These are phyloP conservation scores for Aaosphaeria pasadenensis DNA, from an alignment of 2,329 filamentous ascomycete species.

Conservation along the genomic window DNA sequence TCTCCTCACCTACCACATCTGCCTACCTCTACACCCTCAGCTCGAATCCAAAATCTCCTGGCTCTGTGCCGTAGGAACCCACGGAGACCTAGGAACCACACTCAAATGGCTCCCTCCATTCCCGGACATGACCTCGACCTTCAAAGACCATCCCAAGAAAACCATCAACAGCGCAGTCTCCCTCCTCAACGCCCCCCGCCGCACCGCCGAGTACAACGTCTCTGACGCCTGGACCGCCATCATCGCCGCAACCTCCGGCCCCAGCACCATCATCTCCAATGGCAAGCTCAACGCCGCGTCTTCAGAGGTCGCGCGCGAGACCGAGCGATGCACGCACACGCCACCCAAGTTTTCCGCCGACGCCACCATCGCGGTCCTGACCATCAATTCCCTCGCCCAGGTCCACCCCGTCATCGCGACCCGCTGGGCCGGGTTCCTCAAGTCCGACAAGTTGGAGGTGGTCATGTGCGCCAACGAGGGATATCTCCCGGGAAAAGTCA, in stretches of 20 bases:
- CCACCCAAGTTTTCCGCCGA: conserved; percentile 64
- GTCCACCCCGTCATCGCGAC: conserved; percentile 67
- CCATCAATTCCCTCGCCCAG: conserved; percentile 59
- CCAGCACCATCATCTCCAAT: conserved; percentile 52
- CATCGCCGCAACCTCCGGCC: conserved; percentile 44
- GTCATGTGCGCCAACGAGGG: conserved; percentile 66
- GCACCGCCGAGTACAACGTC: conserved; percentile 61
- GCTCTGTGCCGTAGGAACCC: conserved; percentile 63
- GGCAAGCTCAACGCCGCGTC: conserved; percentile 52
- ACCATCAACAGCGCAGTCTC: conserved; percentile 61
- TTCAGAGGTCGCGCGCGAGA: conserved; percentile 59
- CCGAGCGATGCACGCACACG: conserved; percentile 59
- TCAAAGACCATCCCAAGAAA: conserved; percentile 62
- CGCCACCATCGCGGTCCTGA: conserved; percentile 60
- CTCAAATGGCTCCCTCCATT: conserved; percentile 66
- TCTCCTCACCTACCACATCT: conserved; percentile 63
- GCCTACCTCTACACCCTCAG: conserved; percentile 52
- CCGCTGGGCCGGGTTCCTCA: conserved; percentile 61
- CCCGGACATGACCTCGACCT: conserved; percentile 60
- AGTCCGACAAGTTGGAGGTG: conserved; percentile 58
- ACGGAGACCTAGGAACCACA: conserved; percentile 63
- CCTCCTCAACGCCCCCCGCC: conserved; percentile 62
- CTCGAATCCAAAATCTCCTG: conserved; percentile 55
- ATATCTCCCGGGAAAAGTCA: conserved; percentile 61
- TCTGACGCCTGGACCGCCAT: conserved; percentile 60